Evolutionary conservation across 179 eudicot species (phyloP), one percentile per base, ranked within the genome.

Genomic region (Spergularia azorica): DNA sequence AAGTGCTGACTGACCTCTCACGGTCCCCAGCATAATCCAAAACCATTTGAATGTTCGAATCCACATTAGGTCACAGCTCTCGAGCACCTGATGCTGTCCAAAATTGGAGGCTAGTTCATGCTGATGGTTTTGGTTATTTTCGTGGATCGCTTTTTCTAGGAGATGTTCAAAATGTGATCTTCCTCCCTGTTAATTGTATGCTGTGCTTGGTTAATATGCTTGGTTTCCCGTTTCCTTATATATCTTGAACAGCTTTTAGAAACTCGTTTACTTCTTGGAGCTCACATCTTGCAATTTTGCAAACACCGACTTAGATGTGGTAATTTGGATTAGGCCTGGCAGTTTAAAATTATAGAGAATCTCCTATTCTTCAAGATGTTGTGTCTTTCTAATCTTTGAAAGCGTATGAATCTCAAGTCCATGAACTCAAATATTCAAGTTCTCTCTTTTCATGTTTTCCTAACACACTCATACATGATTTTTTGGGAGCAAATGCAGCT

Each of bases 401-500:
- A 15, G 62, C 18, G 21, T 7, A 17, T n/a, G 9, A 16, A 55
- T 10, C 16, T 55, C 16, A 11, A 13, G 16, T 13, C 13, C 15
- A 55, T 55, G 59, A 55, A 55, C 59, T 55, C 59, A 55, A 55
- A 13, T 13, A 16, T 55, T 55, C 59, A 4, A 17, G 16, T 58
- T n/a, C 26, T 58, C 18, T 58, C 16, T 13, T 3, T 12, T 5
- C 17, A 15, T 55, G 59, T 66, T 14, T 17, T 51, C n/a, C 38
- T 69, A 36, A 36, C n/a, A 5, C 13, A 32, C 20, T 21, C 18
- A 14, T 70, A 18, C 14, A 56, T 70, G 10, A 51, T 4, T 56
- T 26, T 10, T 57, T 64, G 57, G n/a, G 14, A 60, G 5, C 20
- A 73, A 46, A 43, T 73, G 77, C 86, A 88, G 90, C 67, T 66